Evolutionary conservation across 441 rosid species (phyloP), one percentile per base, ranked within the genome.

Genomic region (Hura crepitans): DNA sequence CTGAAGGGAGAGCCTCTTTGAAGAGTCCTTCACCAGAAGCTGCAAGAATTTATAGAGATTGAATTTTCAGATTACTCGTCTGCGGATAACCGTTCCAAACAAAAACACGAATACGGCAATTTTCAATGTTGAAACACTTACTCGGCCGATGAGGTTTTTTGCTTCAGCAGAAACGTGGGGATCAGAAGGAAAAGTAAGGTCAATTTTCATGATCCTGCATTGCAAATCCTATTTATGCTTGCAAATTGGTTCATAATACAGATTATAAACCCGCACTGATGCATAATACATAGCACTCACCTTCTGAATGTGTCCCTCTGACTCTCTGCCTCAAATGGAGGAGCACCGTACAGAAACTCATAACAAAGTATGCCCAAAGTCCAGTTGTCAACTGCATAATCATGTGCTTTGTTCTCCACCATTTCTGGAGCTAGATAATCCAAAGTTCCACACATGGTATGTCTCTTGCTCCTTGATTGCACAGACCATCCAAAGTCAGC

Each of bases 401-500:
- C 99, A 58, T 92, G 96, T 72, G 89, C 94, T 82, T 80, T 89
- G 20, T 87, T 87, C 78, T 95, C 97, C 25, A n/a, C n/a, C n/a
- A n/a, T n/a, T n/a, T n/a, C n/a, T n/a, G n/a, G n/a, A n/a, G n/a
- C n/a, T n/a, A n/a, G n/a, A n/a, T n/a, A n/a, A n/a, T n/a, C n/a
- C n/a, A n/a, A n/a, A n/a, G n/a, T n/a, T n/a, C n/a, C n/a, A n/a
- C n/a, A n/a, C n/a, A n/a, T n/a, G n/a, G n/a, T 94, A 76, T 71
- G 87, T 64, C 99, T 89, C 83, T 92, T 94, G 83, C 80, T 79
- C 76, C 80, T 85, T 22, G 99, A 92, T 79, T 94, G 99, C 18
- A 94, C 97, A 12, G 97, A 90, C 99, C 97, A 90, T 39, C 99
- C 97, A 73, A 94, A 94, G 66, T 92, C 99, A 0, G 94, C 99